These are phyloP conservation scores for Leishmania tropica DNA, from an alignment of 208 protist genomes.

Conservation along the genomic window DNA sequence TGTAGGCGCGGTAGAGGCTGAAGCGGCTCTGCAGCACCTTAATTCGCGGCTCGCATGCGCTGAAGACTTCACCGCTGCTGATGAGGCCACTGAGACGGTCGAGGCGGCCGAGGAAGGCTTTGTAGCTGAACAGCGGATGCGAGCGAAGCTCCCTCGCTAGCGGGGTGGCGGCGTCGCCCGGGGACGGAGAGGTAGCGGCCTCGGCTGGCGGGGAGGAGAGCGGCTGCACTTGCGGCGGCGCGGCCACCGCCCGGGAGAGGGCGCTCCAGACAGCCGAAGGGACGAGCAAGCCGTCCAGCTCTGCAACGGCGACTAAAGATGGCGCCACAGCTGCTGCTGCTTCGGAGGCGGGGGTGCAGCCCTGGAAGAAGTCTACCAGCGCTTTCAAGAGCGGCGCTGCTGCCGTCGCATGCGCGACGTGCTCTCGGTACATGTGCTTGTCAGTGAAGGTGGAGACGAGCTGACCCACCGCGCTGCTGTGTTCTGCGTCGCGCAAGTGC, in stretches of 20 bases:
- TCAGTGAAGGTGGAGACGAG: slow-evolving; percentile 24
- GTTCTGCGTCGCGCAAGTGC: slow-evolving; percentile 25
- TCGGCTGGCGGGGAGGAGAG: background rate
- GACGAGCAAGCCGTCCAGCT: slow-evolving; percentile 25
- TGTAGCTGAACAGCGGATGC: slow-evolving; percentile 51
- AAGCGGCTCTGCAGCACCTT: slow-evolving; percentile 76
- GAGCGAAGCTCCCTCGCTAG: background rate
- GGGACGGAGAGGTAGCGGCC: background rate
- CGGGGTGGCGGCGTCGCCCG: background rate
- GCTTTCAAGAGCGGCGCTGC: slow-evolving; percentile 15
- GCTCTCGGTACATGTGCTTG: slow-evolving; percentile 24
- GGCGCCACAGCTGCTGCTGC: too few species aligned
- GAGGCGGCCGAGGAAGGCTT: slow-evolving; percentile 39
- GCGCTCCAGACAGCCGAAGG: background rate
- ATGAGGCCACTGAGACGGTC: slow-evolving; percentile 44
- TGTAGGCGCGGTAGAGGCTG: slow-evolving; percentile 75
- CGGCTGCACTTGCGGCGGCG: background rate
- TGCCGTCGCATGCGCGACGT: slow-evolving; percentile 10
- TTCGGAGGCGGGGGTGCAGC: background rate
- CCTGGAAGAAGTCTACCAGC: slow-evolving; percentile 17
- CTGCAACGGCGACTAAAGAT: slow-evolving; percentile 5
- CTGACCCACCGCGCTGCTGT: slow-evolving; percentile 3
- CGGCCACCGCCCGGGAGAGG: background rate
- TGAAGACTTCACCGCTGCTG: slow-evolving; percentile 55
- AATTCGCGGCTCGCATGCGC: slow-evolving; percentile 73